phyloP scores from a whole-genome alignment of 106 monocot genomes.

The Dendrobium catenatum region DNA sequence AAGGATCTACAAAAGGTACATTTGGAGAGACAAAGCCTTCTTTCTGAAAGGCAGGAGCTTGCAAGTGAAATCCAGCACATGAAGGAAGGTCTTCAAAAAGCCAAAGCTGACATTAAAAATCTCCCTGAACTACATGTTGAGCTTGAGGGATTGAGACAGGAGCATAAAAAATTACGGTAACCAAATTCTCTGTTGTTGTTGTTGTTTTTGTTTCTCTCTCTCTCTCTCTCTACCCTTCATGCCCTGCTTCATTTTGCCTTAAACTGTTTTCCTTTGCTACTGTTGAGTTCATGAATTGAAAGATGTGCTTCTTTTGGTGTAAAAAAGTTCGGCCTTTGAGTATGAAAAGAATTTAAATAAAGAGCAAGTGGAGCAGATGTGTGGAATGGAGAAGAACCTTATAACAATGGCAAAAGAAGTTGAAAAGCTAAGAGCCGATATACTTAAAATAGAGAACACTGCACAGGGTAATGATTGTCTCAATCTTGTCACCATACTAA shows the following conservation, averaged over 20 bases:
- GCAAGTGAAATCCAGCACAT: conserved; percentile 38
- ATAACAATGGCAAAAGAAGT: conserved; percentile 52
- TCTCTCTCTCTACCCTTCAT: background rate
- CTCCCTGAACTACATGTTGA: conserved; percentile 50
- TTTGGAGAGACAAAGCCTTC: conserved; percentile 48
- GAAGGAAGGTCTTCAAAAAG: conserved; percentile 43
- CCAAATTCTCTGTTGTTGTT: background rate
- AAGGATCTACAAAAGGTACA: conserved; percentile 59
- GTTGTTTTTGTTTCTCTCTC: background rate
- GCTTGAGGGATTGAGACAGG: conserved; percentile 58
- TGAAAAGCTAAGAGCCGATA: conserved; percentile 63
- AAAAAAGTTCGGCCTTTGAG: conserved; percentile 53
- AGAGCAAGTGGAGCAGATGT: conserved; percentile 72
- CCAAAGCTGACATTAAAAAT: conserved; percentile 23
- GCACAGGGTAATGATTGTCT: conserved; percentile 23
- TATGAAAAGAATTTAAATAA: conserved; percentile 71
- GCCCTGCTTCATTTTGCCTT: background rate
- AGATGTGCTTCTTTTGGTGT: background rate
- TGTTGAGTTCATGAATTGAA: background rate
- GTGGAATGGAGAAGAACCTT: conserved; percentile 66
- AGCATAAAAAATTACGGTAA: conserved; percentile 79
- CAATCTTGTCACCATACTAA: background rate
- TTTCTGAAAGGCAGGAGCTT: conserved; percentile 42
- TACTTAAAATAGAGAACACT: conserved; percentile 47
- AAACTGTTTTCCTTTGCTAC: no score